Conservation (phyloP, 192 early-diverging fungal genomes). For the Coemansia aciculifera region DNA sequence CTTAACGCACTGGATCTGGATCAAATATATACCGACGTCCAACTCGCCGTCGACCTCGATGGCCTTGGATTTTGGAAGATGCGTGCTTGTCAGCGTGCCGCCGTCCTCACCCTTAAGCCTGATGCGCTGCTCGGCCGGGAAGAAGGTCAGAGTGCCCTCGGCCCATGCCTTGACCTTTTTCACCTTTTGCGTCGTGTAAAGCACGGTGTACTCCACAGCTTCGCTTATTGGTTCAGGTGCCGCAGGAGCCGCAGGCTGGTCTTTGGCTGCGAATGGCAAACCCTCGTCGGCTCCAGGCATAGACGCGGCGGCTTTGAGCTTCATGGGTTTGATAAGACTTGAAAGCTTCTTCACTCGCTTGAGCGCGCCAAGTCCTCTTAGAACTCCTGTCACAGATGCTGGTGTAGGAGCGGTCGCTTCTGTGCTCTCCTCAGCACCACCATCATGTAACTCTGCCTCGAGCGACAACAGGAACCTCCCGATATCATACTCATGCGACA, state of each 20-base stretch:
- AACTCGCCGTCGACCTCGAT: slow-evolving; percentile 40
- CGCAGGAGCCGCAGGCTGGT: not conserved
- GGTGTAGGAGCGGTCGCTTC: not conserved
- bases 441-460: slow-evolving; percentile 15
- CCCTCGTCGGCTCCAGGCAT: not conserved
- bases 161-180: slow-evolving; percentile 55
- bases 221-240: not conserved
- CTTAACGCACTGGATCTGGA: slow-evolving; percentile 38
- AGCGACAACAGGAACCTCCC: slow-evolving; percentile 45
- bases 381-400: not conserved
- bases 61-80: slow-evolving; percentile 16
- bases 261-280: not conserved
- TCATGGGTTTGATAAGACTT: slow-evolving; percentile 48
- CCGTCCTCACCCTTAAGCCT: slow-evolving; percentile 34
- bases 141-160: slow-evolving; percentile 29
- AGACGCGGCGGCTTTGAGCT: slow-evolving; percentile 4
- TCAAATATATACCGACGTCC: slow-evolving; percentile 37
- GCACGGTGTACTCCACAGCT: slow-evolving; percentile 23
- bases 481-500: slow-evolving; percentile 43
- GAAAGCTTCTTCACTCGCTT: slow-evolving; percentile 24
- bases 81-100: slow-evolving; percentile 23
- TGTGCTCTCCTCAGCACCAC: not conserved
- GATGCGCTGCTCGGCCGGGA: slow-evolving; percentile 16
- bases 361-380: not conserved
- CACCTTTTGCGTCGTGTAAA: slow-evolving; percentile 49